Conservation (phyloP, 805 yeast species). For the Sugiyamaella mastotermitis region DNA sequence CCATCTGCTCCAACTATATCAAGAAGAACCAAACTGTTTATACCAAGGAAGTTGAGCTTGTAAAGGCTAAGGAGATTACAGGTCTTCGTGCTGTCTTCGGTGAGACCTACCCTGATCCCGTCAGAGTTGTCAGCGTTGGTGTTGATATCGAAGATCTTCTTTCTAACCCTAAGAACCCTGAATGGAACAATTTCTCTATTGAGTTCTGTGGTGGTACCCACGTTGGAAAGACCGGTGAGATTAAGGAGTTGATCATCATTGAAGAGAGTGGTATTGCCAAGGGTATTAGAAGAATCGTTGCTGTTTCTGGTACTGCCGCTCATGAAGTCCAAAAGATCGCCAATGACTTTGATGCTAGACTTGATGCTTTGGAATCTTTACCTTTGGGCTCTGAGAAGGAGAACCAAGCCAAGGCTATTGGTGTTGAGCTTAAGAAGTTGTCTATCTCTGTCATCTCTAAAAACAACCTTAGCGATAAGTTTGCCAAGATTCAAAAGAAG, state of each 20-base stretch:
- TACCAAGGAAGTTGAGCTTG: constrained; percentile 75
- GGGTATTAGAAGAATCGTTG: constrained; percentile 97
- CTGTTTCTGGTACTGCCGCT: constrained; percentile 90
- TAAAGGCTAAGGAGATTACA: constrained; percentile 62
- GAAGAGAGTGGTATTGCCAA: constrained; percentile 98
- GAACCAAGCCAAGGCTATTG: constrained; percentile 71
- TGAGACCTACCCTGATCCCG: constrained; percentile 98
- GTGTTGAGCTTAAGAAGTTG: constrained; percentile 77
- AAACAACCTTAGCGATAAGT: constrained; percentile 65
- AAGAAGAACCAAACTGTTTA: constrained; percentile 66
- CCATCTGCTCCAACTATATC: constrained; percentile 64
- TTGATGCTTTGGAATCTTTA: constrained; percentile 54
- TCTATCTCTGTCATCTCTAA: constrained; percentile 78
- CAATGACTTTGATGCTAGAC: constrained; percentile 54
- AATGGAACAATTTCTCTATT: constrained; percentile 75
- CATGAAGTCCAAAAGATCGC: constrained; percentile 86
- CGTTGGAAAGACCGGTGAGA: constrained; percentile 85
- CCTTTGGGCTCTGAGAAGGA: constrained; percentile 77
- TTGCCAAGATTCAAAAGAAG: constrained; percentile 72
- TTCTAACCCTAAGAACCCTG: constrained; percentile 57
- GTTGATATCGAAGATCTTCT: constrained; percentile 78
- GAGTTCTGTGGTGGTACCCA: constrained; percentile 99
- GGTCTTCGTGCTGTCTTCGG: constrained; percentile 98
- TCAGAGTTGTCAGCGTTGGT: constrained; percentile 95
- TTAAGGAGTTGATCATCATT: constrained; percentile 78